Evolutionary conservation across 139 green algal genomes (phyloP).

Genomic region (Penium margaritaceum): DNA sequence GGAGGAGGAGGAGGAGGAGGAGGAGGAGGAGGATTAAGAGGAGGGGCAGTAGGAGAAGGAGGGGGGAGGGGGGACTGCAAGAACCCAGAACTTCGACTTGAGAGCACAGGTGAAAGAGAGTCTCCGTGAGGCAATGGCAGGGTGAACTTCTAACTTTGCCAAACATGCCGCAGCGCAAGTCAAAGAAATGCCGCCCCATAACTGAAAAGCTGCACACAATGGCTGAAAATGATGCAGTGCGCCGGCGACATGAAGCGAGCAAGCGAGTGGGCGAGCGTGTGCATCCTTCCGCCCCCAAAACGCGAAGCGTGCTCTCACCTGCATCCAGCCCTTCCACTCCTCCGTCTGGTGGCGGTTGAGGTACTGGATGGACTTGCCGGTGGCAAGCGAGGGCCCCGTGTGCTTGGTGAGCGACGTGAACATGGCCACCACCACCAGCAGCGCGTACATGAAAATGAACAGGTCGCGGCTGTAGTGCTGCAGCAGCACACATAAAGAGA

Average conservation of each 20-base stretch:
- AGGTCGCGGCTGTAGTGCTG: conserved; percentile 69
- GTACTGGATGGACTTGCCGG: conserved; percentile 57
- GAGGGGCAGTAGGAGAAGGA: background rate
- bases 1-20: background rate
- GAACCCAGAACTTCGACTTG: too few relatives aligned
- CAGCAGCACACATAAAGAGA: background rate
- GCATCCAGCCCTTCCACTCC: conserved; percentile 84
- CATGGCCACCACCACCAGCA: conserved; percentile 36
- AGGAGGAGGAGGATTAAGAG: background rate
- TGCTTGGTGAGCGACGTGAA: conserved; percentile 47
- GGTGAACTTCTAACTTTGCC: too few relatives aligned
- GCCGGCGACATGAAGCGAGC: too few relatives aligned
- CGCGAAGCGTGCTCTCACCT: too few relatives aligned
- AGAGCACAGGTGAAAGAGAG: too few relatives aligned
- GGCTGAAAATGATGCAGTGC: too few relatives aligned
- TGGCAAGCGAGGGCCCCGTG: conserved; percentile 24
- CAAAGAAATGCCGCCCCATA: too few relatives aligned
- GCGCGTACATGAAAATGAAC: conserved; percentile 72
- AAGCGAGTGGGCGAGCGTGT: too few relatives aligned
- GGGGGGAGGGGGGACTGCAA: background rate
- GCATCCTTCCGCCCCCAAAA: too few relatives aligned
- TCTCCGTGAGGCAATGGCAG: too few relatives aligned
- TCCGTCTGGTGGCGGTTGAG: conserved; percentile 91
- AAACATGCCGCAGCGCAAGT: too few relatives aligned
- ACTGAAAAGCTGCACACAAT: too few relatives aligned